These are phyloP conservation scores for Solanum tarijense DNA, from an alignment of 257 asterid species.

Conservation along the genomic window DNA sequence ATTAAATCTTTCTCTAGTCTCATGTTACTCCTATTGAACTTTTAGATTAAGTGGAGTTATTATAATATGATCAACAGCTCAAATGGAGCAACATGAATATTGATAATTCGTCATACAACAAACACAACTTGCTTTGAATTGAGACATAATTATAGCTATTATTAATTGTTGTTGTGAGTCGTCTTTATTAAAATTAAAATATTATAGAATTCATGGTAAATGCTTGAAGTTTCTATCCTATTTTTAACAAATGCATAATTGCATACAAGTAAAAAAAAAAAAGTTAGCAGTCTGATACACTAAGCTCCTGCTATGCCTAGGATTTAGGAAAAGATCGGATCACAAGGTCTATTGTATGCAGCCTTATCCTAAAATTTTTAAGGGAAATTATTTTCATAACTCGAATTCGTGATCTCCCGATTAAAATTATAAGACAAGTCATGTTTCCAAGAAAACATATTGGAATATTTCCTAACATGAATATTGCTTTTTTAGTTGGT, in stretches of 20 bases:
- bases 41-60: background rate
- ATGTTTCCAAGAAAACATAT: background rate
- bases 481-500: background rate
- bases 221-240: background rate
- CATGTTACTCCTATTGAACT: background rate
- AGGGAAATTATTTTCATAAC: accelerated
- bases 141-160: background rate
- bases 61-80: background rate
- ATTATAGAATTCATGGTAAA: background rate
- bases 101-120: background rate
- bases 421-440: background rate
- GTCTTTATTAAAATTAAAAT: background rate
- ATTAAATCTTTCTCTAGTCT: background rate
- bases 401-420: background rate
- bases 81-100: background rate
- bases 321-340: no score
- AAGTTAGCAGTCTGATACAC: background rate
- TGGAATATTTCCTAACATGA: background rate
- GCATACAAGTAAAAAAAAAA: background rate
- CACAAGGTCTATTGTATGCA: background rate
- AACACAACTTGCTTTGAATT: background rate
- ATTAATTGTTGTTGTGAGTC: background rate
- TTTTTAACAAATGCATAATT: background rate
- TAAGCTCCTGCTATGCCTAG: accelerated
- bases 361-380: background rate